Base-by-base conservation (phyloP, 163 green algal genomes). In the Smithsoniella earleae region DNA sequence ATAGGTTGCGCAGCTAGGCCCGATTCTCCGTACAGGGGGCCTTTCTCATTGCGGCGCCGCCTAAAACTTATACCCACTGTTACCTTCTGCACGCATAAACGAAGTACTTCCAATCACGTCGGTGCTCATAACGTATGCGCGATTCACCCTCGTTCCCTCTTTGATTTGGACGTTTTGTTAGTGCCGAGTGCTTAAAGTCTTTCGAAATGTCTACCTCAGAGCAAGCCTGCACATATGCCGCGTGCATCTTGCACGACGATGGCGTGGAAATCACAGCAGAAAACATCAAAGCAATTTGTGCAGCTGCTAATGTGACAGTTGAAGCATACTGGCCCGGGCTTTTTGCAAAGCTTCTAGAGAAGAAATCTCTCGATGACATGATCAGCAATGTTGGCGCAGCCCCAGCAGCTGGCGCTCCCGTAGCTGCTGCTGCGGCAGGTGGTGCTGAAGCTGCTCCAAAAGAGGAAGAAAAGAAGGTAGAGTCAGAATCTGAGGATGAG, bases 261-360 rank as follows among this genome's bases (percentile, higher is more conserved):
- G 91, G 88, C 34, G 84, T 96, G 65, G 90, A 96, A 63, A 89
- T 98, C 73, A 95, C 92, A 34, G 90, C 83, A 52, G 94, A 98
- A 66, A 97, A 97, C 86, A 95, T 98, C 77, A 83, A 76, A 74
- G 90, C 88, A 63, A 78, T 98, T 46, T 18, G 64, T 75, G 66
- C 66, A 18, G 43, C 40, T 8, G 82, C 84, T 3, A 81, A 81
- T 34, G 75, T 97, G 55, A 89, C 80, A 25, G 86, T 97, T 2
- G 93, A 98, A 87, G 84, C 89, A 43, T 98, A 96, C 91, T 98
- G 91, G 92, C 88, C 93, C 62, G 62, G 54, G 65, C 87, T 98
- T 76, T 98, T 97, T 77, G 90, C 90, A 81, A 97, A 96, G 89
- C 84, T 98, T 45, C 92, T 96, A 46, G 84, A 89, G 78, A 97